phyloP scores from a whole-genome alignment of 192 early-diverging fungal genomes.

The Coemansia aciculifera region DNA sequence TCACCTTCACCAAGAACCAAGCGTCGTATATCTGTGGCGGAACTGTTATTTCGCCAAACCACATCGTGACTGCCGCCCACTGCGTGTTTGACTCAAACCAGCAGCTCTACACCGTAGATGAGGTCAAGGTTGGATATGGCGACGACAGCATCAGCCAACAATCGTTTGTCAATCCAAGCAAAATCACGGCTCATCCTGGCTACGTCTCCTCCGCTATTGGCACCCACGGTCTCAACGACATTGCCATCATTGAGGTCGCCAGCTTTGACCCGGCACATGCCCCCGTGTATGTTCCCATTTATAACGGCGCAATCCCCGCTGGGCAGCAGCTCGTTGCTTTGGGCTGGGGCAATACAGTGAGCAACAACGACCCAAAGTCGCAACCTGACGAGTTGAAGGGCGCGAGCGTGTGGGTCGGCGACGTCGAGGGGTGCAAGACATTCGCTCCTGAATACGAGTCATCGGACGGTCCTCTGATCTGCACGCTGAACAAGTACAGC shows the following conservation, averaged over 20 bases:
- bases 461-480: constrained; percentile 11
- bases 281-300: constrained; percentile 6
- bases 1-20: not conserved
- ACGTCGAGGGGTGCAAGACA: not conserved
- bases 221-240: constrained; percentile 10
- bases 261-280: not conserved
- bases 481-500: constrained; percentile 8
- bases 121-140: constrained; percentile 14
- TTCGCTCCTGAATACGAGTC: constrained; percentile 9
- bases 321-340: constrained; percentile 15
- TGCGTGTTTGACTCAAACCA: not conserved
- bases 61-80: constrained; percentile 28
- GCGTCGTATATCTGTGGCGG: constrained; percentile 16
- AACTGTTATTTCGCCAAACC: constrained; percentile 19
- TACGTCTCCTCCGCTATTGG: not conserved
- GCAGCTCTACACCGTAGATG: not conserved
- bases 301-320: not conserved
- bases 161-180: not conserved
- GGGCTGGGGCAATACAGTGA: constrained; percentile 16
- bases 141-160: constrained; percentile 11
- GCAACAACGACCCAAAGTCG: not conserved
- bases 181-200: constrained; percentile 9
- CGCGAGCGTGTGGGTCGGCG: constrained; percentile 10
- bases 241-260: constrained; percentile 18
- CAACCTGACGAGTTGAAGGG: not conserved